Percentiles rank a stretch among this genome's conserved stretches.
These are phyloP conservation scores for Xylariaceae sp. DNA, from an alignment of 2,329 filamentous ascomycete species.

Conservation along the genomic window DNA sequence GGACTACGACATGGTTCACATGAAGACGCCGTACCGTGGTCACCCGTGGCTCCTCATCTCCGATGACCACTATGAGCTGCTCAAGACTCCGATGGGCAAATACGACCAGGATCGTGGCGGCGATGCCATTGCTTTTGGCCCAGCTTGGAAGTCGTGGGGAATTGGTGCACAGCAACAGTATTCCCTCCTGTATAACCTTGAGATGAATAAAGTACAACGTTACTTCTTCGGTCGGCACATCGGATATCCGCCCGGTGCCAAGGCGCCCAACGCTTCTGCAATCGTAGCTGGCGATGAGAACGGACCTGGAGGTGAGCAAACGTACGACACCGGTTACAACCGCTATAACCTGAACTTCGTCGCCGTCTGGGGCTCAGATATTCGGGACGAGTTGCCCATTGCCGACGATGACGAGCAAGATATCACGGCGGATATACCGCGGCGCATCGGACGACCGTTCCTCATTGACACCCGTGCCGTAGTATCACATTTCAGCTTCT, in stretches of 20 bases:
- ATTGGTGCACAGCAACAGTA: constrained; percentile 53
- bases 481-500: constrained; percentile 56
- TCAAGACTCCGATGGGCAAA: constrained; percentile 51
- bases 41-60: constrained; percentile 56
- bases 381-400: constrained; percentile 50
- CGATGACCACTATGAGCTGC: constrained; percentile 44
- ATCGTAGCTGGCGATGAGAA: constrained; percentile 3
- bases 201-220: constrained; percentile 45
- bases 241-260: constrained; percentile 29
- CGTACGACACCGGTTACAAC: constrained; percentile 52
- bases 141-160: constrained; percentile 52
- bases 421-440: constrained; percentile 44
- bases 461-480: constrained; percentile 58
- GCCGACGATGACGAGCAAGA: constrained; percentile 50
- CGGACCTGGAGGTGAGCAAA: constrained; percentile 34
- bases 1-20: constrained; percentile 38
- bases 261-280: constrained; percentile 21
- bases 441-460: constrained; percentile 44
- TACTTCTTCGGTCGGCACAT: constrained; percentile 50
- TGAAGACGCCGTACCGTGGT: constrained; percentile 40
- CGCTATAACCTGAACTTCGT: constrained; percentile 58
- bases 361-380: constrained; percentile 56
- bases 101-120: constrained; percentile 42
- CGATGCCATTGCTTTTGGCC: constrained; percentile 43
- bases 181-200: constrained; percentile 54